Evolutionary conservation across 129 eudicot species (phyloP), one percentile per base, ranked within the genome.

Genomic region (Lactuca sativa): DNA sequence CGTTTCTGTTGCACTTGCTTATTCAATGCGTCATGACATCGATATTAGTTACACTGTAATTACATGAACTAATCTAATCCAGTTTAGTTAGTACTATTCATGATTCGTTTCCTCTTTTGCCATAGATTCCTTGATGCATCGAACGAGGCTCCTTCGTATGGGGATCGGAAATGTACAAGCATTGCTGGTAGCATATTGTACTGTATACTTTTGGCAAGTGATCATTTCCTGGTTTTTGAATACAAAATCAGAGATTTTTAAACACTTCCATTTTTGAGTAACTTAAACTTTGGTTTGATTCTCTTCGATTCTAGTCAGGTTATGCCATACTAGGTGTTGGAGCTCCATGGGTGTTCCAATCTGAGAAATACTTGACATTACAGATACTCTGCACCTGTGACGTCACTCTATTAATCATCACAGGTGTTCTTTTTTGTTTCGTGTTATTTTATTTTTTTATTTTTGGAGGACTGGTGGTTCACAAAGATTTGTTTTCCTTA

Each of bases 111-210:
- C 61, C 40, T 72, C n/a, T 65, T 71, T 55, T 74, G 31, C 9
- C 56, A 61, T 74, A 93, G 99, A 79, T 95, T 95, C 67, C 88
- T 95, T 58, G 99, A 95, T 82, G 73, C 90, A 82, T 83, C 88
- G 69, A 87, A 90, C 55, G 99, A 95, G 57, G 96, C 97, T 59
- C 99, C 99, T 62, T 79, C 86, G 67, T 83, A 74, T 86, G 97
- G 92, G 18, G 87, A 90, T 43, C 83, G 95, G 83, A 90, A 84
- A 83, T 89, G 83, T 53, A 82, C 97, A 78, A 80, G 83, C 80
- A 83, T 95, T 12, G 0, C 82, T 59, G 96, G 97, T 63, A 95
- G 99, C 80, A 36, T 95, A 74, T 78, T 95, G 62, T 95, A 95
- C 64, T 85, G 96, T 79, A 31, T 90, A 51, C 74, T 90, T 76